A percentile compares a stretch with the other conserved stretches of the same genome.
phyloP scores from a whole-genome alignment of 805 yeast species.

The Metschnikowia bowlesiae region DNA sequence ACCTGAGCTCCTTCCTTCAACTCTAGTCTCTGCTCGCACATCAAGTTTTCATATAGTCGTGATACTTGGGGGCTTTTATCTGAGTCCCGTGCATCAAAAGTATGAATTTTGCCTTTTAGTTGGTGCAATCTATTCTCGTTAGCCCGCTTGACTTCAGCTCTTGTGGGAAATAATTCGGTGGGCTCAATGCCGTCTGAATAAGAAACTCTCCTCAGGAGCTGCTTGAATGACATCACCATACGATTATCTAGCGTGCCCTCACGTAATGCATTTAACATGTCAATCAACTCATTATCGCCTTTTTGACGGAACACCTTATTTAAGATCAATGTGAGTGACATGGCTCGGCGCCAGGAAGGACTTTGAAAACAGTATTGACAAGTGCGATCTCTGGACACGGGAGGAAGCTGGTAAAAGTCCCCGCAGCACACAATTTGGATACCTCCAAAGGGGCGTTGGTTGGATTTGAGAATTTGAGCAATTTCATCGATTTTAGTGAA shows the following conservation, averaged over 20 bases:
- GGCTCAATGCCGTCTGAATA: conserved; percentile 60
- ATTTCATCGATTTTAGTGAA: conserved; percentile 60
- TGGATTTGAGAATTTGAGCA: conserved; percentile 47
- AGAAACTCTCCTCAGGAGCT: conserved; percentile 47
- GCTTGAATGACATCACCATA: conserved; percentile 47
- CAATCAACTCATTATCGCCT: conserved; percentile 64
- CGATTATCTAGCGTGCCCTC: conserved; percentile 51
- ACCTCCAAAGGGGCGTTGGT: conserved; percentile 66
- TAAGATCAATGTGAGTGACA: conserved; percentile 54
- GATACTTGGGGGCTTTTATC: conserved; percentile 43
- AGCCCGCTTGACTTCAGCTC: conserved; percentile 67
- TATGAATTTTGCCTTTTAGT: conserved; percentile 41
- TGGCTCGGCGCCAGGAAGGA: conserved; percentile 54
- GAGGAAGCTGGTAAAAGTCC: conserved; percentile 80
- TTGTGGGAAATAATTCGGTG: conserved; percentile 69
- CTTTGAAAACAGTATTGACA: conserved; percentile 62
- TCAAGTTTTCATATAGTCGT: conserved; percentile 50
- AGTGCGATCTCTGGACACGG: conserved; percentile 43
- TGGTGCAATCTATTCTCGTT: conserved; percentile 46
- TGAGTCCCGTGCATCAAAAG: conserved; percentile 51
- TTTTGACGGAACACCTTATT: conserved; percentile 71
- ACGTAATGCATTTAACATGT: conserved; percentile 74
- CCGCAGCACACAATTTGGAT: conserved; percentile 74
- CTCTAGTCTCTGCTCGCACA: conserved; percentile 63
- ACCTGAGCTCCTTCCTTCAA: conserved; percentile 75